Percentiles rank a stretch among this genome's conserved stretches.
Conservation (phyloP, 2,329 filamentous ascomycete genomes). For the Diplocarpon rosae region DNA sequence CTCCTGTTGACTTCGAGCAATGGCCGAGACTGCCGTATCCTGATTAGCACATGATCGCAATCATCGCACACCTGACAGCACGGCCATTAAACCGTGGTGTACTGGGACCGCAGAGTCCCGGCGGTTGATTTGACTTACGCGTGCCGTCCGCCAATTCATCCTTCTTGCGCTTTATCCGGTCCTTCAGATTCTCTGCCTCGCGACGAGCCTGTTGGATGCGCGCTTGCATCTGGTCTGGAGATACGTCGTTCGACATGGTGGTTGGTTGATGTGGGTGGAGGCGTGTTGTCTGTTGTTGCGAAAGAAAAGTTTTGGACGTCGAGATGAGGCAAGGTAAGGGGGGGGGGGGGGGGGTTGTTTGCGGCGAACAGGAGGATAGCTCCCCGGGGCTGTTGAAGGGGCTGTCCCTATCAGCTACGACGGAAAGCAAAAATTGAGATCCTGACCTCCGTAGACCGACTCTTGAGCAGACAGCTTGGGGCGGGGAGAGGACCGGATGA, state of each 20-base stretch:
- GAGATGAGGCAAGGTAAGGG: too few species aligned
- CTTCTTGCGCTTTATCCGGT: constrained; percentile 99
- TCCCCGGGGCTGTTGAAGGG: too few species aligned
- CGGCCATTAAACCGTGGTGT: constrained; percentile 7
- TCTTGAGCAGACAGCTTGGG: too few species aligned
- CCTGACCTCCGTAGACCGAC: too few species aligned
- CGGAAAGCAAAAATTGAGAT: too few species aligned
- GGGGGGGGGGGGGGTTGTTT: too few species aligned
- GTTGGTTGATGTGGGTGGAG: constrained; percentile 8
- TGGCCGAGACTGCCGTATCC: constrained; percentile 63
- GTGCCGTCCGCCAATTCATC: constrained; percentile 97
- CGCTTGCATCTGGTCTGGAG: constrained; percentile 77
- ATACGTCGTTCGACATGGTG: constrained; percentile 43
- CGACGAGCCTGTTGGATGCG: constrained; percentile 85
- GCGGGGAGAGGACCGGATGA: too few species aligned
- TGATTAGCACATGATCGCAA: constrained; percentile 11
- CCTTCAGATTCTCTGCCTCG: constrained; percentile 95
- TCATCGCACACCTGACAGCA: background rate
- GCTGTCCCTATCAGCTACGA: too few species aligned
- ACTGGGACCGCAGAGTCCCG: background rate
- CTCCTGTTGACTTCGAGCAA: constrained; percentile 87
- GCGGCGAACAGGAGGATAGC: too few species aligned
- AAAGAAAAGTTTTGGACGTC: too few species aligned
- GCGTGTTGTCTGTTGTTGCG: background rate
- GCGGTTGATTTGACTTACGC: constrained; percentile 53